Evolutionary conservation across 768 basidiomycete species (phyloP).

Genomic region (Trametes gibbosa): DNA sequence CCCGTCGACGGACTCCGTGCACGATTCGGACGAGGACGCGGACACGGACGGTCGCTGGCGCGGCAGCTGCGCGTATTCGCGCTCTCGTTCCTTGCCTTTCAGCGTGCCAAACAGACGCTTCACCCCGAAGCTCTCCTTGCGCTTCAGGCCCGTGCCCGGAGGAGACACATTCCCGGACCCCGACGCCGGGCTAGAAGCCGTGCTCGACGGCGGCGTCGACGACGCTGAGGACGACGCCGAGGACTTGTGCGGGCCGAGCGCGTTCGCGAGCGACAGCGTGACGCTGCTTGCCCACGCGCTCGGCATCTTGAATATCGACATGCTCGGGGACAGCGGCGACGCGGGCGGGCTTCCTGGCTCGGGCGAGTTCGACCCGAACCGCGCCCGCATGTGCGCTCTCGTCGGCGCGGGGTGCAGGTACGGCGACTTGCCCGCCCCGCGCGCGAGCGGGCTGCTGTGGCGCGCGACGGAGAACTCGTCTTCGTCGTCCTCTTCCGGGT

Average conservation of each 20-base stretch:
- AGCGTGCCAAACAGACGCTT: slow-evolving; percentile 21
- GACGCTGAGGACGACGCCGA: not conserved
- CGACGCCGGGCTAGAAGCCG: not conserved
- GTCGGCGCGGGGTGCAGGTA: slow-evolving; percentile 8
- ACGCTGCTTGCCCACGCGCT: slow-evolving; percentile 23
- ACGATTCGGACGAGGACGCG: slow-evolving; percentile 9
- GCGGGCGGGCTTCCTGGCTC: slow-evolving; percentile 13
- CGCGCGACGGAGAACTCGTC: not conserved
- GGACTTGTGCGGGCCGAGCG: slow-evolving; percentile 7
- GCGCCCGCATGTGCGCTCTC: not conserved
- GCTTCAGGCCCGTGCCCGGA: slow-evolving; percentile 34
- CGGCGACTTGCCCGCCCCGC: slow-evolving; percentile 8
- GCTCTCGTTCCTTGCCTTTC: slow-evolving; percentile 27
- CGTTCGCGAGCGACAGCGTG: slow-evolving; percentile 16
- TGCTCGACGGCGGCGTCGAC: not conserved
- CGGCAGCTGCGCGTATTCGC: not conserved
- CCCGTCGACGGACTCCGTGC: slow-evolving; percentile 11
- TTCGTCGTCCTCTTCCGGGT: not conserved
- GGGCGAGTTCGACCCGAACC: slow-evolving; percentile 6
- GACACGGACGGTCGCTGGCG: not conserved
- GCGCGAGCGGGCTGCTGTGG: not conserved
- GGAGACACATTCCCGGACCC: not conserved
- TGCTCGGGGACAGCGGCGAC: slow-evolving; percentile 14
- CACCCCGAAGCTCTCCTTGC: slow-evolving; percentile 36
- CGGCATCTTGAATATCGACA: slow-evolving; percentile 19